Evolutionary conservation across 805 yeast genomes (phyloP).

Genomic region (Ogataea paraovalis): DNA sequence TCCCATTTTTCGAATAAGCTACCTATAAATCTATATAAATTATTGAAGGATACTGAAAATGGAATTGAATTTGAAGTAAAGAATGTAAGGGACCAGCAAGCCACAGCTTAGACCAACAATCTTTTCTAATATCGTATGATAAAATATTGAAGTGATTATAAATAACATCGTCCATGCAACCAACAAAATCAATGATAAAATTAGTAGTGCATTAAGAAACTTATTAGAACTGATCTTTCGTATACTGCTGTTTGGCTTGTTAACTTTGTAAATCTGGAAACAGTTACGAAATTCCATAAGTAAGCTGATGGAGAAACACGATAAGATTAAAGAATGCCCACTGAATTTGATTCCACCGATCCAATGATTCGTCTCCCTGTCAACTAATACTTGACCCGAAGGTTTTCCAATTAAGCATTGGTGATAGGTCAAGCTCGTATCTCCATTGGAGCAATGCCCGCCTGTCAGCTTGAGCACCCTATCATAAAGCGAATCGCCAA

Average conservation of each 20-base stretch:
- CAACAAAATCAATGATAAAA: slow-evolving; percentile 12
- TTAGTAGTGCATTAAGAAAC: background rate
- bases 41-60: slow-evolving; percentile 9
- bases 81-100: slow-evolving; percentile 27
- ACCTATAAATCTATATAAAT: background rate
- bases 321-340: slow-evolving; percentile 38
- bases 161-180: slow-evolving; percentile 38
- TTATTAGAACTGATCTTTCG: background rate
- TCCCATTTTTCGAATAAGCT: no score
- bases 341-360: slow-evolving; percentile 38
- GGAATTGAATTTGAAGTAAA: slow-evolving; percentile 18
- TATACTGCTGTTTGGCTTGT: slow-evolving; percentile 1
- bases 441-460: slow-evolving; percentile 33
- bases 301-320: slow-evolving; percentile 31
- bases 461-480: slow-evolving; percentile 34
- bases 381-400: background rate
- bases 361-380: slow-evolving; percentile 28
- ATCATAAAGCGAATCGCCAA: slow-evolving; percentile 32
- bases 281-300: slow-evolving; percentile 21
- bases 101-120: slow-evolving; percentile 41
- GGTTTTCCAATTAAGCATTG: slow-evolving; percentile 12
- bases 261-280: slow-evolving; percentile 6
- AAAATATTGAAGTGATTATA: slow-evolving; percentile 43
- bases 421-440: slow-evolving; percentile 16
- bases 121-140: slow-evolving; percentile 46